A percentile compares a stretch with the other conserved stretches of the same genome.
Evolutionary conservation across 768 basidiomycete species (phyloP).

Genomic region (Kwoniella sp.): DNA sequence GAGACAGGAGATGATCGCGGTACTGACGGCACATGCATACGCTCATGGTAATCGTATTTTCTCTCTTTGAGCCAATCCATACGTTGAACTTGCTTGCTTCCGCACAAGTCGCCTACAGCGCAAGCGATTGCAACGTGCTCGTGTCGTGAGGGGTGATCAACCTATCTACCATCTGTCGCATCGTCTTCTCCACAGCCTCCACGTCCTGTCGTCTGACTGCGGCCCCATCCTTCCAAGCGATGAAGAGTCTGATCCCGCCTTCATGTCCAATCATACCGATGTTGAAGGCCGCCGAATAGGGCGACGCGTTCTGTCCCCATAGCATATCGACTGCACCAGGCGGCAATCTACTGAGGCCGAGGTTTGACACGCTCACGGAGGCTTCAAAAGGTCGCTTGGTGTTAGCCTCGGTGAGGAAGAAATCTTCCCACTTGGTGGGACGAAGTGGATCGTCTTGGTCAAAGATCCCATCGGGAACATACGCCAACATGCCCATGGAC

Average conservation of each 20-base stretch:
- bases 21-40: conserved; percentile 16
- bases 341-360: conserved; percentile 15
- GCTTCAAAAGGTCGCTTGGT: conserved; percentile 1
- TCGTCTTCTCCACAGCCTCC: conserved; percentile 11
- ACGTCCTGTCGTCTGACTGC: conserved; percentile 6
- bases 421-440: conserved; percentile 25
- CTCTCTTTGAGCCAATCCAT: too few species aligned
- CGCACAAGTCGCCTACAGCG: neutral
- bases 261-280: conserved; percentile 19
- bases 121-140: too few species aligned
- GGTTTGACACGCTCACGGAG: conserved; percentile 19
- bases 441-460: neutral
- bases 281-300: conserved; percentile 11
- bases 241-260: conserved; percentile 18
- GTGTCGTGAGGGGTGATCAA: too few species aligned
- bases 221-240: conserved; percentile 16
- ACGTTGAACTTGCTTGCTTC: too few species aligned
- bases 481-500: conserved; percentile 20
- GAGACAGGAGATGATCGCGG: conserved; percentile 17
- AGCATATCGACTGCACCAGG: conserved; percentile 14
- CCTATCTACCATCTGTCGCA: conserved; percentile 11
- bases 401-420: conserved; percentile 6
- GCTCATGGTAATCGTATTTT: too few species aligned
- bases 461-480: conserved; percentile 18
- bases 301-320: conserved; percentile 18